Conservation (phyloP, 495 filamentous ascomycete species). For the Neurospora tetrasperma region DNA sequence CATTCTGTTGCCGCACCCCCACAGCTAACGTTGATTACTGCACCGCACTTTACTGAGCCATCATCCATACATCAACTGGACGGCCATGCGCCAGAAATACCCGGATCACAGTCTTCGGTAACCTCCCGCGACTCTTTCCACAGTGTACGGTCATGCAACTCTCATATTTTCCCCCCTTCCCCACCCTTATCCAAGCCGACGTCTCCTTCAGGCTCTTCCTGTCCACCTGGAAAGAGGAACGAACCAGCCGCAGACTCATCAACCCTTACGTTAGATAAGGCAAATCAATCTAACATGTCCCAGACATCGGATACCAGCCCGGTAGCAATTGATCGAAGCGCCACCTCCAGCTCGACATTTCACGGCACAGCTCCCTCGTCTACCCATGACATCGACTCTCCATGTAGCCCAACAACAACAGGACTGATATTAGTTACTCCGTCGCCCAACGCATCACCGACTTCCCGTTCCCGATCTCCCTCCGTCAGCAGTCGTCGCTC, state of each 20-base stretch:
- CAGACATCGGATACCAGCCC: conserved; percentile 9
- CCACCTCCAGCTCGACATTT: conserved; percentile 3
- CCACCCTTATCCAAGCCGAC: conserved; percentile 33
- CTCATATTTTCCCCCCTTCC: conserved; percentile 40
- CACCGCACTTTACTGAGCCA: conserved; percentile 20
- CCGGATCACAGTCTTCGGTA: conserved; percentile 19
- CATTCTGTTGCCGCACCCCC: conserved; percentile 28
- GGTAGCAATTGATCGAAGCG: not conserved
- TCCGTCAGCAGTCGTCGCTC: conserved; percentile 7
- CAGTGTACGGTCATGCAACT: conserved; percentile 48
- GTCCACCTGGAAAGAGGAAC: conserved; percentile 21
- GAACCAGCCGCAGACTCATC: conserved; percentile 3
- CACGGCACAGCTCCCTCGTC: conserved; percentile 7
- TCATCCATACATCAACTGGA: not conserved
- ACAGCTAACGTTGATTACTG: conserved; percentile 23
- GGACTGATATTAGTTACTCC: not conserved
- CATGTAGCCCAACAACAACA: conserved; percentile 7
- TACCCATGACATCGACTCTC: conserved; percentile 5
- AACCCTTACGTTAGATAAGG: conserved; percentile 30
- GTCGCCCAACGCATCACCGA: conserved; percentile 1
- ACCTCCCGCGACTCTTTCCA: conserved; percentile 38
- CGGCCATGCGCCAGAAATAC: conserved; percentile 5
- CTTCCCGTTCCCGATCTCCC: not conserved
- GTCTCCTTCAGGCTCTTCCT: conserved; percentile 30
- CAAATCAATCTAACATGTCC: conserved; percentile 29